A percentile compares a stretch with the other conserved stretches of the same genome.
Evolutionary conservation across 805 yeast species (phyloP).

Genomic region (Yamadazyma endophytica): DNA sequence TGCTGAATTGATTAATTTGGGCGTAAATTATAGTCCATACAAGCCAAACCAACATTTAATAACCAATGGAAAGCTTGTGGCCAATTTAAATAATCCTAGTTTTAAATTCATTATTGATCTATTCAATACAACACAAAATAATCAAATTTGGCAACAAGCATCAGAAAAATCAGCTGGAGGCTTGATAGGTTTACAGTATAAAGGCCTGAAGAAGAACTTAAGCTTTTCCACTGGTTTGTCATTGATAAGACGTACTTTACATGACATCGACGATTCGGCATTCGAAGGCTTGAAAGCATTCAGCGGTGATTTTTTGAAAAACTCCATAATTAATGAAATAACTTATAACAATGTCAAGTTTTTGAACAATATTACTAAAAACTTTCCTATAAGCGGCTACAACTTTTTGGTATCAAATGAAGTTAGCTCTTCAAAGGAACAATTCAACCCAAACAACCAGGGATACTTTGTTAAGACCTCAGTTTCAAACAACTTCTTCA

Average conservation of each 20-base stretch:
- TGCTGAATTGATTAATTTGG: slow-evolving; percentile 48
- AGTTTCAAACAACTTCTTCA: slow-evolving; percentile 24
- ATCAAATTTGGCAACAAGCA: slow-evolving; percentile 48
- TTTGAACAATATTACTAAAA: slow-evolving; percentile 20
- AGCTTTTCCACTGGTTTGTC: slow-evolving; percentile 50
- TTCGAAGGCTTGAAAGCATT: slow-evolving; percentile 37
- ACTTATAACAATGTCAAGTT: slow-evolving; percentile 18
- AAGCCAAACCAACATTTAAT: slow-evolving; percentile 44
- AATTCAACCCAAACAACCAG: slow-evolving; percentile 16
- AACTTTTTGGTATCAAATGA: slow-evolving; percentile 64
- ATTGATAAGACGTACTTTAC: slow-evolving; percentile 52
- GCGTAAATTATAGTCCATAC: slow-evolving; percentile 48
- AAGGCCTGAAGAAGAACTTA: slow-evolving; percentile 13
- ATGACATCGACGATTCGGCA: slow-evolving; percentile 48
- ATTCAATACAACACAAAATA: slow-evolving; percentile 12
- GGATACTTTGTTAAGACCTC: slow-evolving; percentile 32
- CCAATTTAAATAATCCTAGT: slow-evolving; percentile 43
- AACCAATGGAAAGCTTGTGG: slow-evolving; percentile 43
- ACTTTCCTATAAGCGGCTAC: slow-evolving; percentile 45
- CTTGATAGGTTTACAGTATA: slow-evolving; percentile 45
- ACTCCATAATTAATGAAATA: slow-evolving; percentile 26
- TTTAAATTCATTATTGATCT: slow-evolving; percentile 37
- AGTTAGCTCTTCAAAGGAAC: slow-evolving; percentile 28
- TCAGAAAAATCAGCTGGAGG: slow-evolving; percentile 54
- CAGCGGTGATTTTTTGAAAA: slow-evolving; percentile 32